phyloP scores from a whole-genome alignment of 2,329 filamentous ascomycete species.

The Fusarium verrucosum region DNA sequence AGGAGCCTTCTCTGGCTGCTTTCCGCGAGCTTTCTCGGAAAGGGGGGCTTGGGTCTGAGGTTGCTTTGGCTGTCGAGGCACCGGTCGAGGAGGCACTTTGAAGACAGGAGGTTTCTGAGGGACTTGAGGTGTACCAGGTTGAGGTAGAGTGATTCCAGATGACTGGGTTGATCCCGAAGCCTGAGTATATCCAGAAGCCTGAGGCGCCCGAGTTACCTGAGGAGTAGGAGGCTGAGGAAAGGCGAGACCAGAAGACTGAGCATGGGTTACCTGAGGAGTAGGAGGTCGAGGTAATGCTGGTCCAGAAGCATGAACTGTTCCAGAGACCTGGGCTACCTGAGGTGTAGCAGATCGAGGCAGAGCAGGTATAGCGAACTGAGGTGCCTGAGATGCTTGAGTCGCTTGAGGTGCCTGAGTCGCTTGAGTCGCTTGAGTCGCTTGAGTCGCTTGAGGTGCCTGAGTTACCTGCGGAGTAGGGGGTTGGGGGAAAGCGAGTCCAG shows the following conservation, averaged over 20 bases:
- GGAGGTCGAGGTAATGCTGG: background rate
- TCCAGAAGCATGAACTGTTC: too few relatives aligned
- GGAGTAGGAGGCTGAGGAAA: background rate
- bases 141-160: too few relatives aligned
- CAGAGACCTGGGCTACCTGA: background rate
- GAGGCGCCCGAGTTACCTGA: background rate
- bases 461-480: background rate
- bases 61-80: background rate
- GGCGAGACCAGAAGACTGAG: too few relatives aligned
- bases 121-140: background rate
- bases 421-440: too few relatives aligned
- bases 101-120: background rate
- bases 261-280: background rate
- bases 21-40: background rate
- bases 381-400: background rate
- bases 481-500: background rate
- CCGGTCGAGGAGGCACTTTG: background rate
- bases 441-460: background rate
- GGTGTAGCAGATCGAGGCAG: background rate
- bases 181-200: background rate
- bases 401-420: background rate
- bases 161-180: too few relatives aligned
- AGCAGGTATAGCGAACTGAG: background rate
- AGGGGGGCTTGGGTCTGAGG: background rate
- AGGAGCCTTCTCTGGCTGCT: background rate